Base-by-base conservation (phyloP, 129 eudicot genomes). In the Erigeron canadensis region DNA sequence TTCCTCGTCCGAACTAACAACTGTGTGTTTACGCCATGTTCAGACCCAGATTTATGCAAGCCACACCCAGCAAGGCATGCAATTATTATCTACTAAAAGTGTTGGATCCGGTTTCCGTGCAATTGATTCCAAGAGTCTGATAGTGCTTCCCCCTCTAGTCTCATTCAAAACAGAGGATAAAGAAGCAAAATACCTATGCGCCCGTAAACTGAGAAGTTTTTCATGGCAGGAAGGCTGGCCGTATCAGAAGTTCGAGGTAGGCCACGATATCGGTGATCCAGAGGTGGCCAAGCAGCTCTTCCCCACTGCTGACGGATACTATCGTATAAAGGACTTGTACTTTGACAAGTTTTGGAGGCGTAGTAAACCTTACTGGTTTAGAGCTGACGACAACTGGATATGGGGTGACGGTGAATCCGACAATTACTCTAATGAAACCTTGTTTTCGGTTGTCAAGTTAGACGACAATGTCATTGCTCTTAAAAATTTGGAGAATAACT, bases 391-490 rank as follows among this genome's bases (percentile, higher is more conserved):
- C 10, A 43, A 65, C 40, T 46, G 72, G 72, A 67, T 67, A 67
- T 46, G 43, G 72, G 72, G 59, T 46, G 72, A 67, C 43, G 72
- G 44, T 0, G 72, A 11, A 46, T 47, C 50, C 0, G 2, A 48
- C 47, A 16, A 34, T 42, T 0, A 15, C 34, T 15, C 61, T 68
- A 34, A 69, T 0, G 61, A 50, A 28, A 51, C 73, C 47, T 15
- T 51, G 47, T 69, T 69, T 69, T 47, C 62, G 7, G 6, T 69
- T 69, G 62, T 69, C 10, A 69, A 51, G 50, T 4, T 69, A 69
- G 38, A 34, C 34, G 16, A 69, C 37, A 37, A 28, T 0, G 10
- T 34, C 47, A 0, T 69, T 1, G 73, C 47, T 37, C 62, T 69
- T 69, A 46, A 37, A 8, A 50, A 51, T 50, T 8, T 51, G 48